A percentile compares a stretch with the other conserved stretches of the same genome.
phyloP scores from a whole-genome alignment of 352 stramenopile genomes.

The Globisporangium spinosum region DNA sequence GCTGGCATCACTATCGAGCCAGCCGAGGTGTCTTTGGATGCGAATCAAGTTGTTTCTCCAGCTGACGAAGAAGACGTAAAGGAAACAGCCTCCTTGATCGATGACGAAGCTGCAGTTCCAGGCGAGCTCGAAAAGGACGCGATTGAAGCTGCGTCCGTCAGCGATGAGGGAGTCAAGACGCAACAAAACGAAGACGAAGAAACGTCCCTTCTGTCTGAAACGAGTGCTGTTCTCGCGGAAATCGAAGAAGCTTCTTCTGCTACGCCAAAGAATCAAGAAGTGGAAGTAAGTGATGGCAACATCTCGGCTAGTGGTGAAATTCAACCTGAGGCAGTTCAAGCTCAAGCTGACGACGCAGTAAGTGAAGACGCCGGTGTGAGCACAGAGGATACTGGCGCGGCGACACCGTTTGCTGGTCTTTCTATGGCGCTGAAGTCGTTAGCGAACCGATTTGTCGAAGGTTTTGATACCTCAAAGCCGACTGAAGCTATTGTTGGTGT shows the following conservation, averaged over 20 bases:
- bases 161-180: neutral
- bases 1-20: neutral
- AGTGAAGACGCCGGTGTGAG: neutral
- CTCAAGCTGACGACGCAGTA: neutral
- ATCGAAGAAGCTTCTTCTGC: neutral
- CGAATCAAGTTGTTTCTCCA: neutral
- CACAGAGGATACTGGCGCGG: conserved; percentile 2
- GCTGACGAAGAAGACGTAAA: neutral
- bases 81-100: neutral
- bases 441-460: conserved; percentile 14
- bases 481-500: neutral
- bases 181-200: neutral
- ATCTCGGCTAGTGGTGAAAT: neutral
- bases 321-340: neutral
- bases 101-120: neutral
- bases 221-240: neutral
- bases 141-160: neutral
- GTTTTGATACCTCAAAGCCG: conserved; percentile 6
- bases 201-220: neutral
- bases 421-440: conserved; percentile 21
- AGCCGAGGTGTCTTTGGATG: neutral
- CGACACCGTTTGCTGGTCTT: conserved; percentile 12
- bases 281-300: conserved; percentile 1
- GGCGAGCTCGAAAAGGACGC: neutral
- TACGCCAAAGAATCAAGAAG: neutral